Evolutionary conservation across 177 flowering plant genomes (phyloP), one percentile per base, ranked within the genome.

Genomic region (Vitis hybrid): DNA sequence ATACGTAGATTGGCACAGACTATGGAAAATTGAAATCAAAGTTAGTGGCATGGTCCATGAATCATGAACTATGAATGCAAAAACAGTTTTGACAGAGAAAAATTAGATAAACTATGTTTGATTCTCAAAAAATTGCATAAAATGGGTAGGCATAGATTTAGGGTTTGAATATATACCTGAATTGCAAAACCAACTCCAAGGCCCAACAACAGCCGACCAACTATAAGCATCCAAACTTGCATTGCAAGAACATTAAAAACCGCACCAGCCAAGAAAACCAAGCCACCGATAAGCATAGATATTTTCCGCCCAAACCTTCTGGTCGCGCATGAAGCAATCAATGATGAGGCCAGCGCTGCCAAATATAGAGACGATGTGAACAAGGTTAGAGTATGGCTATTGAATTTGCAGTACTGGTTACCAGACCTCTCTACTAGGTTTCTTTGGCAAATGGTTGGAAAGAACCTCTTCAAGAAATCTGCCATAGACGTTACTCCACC

Each of bases 121-220:
- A 26, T 26, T 26, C 29, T 26, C 29, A 26, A 26, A 26, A 26
- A 26, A 26, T 26, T 1, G 29, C 29, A 26, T 26, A 26, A 26
- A 26, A 22, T 22, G 0, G 26, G 26, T 22, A 22, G 26, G 26
- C 26, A 22, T 26, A 26, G 29, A 26, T 26, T 26, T 26, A 26
- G 29, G 29, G 29, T 26, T 22, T 26, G 29, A 26, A 26, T 2
- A 26, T 26, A 22, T 64, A 90, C 97, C 92, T 91, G 97, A 85
- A 84, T 89, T 68, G 90, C 88, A 29, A 89, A 90, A 0, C 97
- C 94, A 16, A 91, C 79, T 56, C 95, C 94, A 59, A 91, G 74
- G 76, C 97, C 97, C 11, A 91, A 87, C 9, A 91, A 64, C 1
- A 91, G 73, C 22, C 97, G 84, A 15, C 97, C 97, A 5, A 87